phyloP scores from a whole-genome alignment of 805 yeast species.

The Suhomyces faveliae region DNA sequence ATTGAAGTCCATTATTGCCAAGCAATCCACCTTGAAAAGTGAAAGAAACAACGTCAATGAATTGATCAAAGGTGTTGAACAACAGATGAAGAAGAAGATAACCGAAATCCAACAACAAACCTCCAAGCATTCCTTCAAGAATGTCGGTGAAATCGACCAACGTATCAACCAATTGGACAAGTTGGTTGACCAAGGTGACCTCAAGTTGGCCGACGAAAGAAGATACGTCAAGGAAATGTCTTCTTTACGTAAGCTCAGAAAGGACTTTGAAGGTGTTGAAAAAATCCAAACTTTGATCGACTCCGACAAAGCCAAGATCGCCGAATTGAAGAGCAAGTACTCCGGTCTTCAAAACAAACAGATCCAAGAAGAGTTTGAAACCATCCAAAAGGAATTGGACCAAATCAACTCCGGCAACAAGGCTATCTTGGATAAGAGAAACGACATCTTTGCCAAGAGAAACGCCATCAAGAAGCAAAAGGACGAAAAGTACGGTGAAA shows the following conservation, averaged over 20 bases:
- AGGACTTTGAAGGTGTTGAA: conserved; percentile 72
- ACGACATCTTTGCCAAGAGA: conserved; percentile 62
- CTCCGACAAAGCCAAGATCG: conserved; percentile 70
- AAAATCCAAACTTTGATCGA: conserved; percentile 78
- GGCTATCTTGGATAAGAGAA: conserved; percentile 63
- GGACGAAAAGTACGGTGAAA: conserved; percentile 63
- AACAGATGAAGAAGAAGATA: conserved; percentile 68
- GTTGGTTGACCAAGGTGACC: conserved; percentile 70
- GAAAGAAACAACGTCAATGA: conserved; percentile 56
- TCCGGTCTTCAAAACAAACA: conserved; percentile 60
- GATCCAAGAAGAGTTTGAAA: conserved; percentile 65
- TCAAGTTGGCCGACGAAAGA: conserved; percentile 90
- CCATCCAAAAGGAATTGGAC: conserved; percentile 66
- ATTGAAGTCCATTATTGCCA: conserved; percentile 42
- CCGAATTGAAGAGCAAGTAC: conserved; percentile 68
- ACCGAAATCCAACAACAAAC: conserved; percentile 70
- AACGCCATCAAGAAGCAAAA: conserved; percentile 63
- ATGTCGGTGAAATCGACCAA: conserved; percentile 65
- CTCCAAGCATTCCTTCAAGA: conserved; percentile 67
- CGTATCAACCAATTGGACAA: conserved; percentile 67
- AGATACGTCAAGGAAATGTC: conserved; percentile 81
- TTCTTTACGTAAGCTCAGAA: conserved; percentile 73
- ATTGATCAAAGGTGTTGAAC: conserved; percentile 70
- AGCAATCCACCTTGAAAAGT: conserved; percentile 49
- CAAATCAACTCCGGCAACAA: conserved; percentile 60